Percentiles rank a stretch among this genome's conserved stretches.
Conservation (phyloP, 805 yeast genomes). For the Yarrowia yakushimensis region DNA sequence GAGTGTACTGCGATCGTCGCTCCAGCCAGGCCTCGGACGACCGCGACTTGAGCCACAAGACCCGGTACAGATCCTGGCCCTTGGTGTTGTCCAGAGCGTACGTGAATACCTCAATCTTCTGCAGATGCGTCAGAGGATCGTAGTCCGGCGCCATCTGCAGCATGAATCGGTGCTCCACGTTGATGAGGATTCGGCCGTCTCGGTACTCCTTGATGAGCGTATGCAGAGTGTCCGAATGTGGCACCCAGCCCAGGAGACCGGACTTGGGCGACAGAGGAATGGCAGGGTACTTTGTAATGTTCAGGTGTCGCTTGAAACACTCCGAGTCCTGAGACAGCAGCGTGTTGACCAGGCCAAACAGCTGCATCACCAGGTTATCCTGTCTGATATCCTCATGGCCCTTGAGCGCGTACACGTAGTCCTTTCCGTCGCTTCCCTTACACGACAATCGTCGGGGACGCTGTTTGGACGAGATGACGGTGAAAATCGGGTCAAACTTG, state of each 20-base stretch:
- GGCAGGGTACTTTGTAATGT: conserved; percentile 87
- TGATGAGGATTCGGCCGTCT: conserved; percentile 72
- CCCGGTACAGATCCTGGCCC: conserved; percentile 94
- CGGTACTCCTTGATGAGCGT: conserved; percentile 87
- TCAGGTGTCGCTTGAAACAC: conserved; percentile 92
- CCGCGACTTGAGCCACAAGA: conserved; percentile 91
- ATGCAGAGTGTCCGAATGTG: conserved; percentile 95
- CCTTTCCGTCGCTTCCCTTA: conserved; percentile 87
- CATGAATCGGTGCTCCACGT: conserved; percentile 94
- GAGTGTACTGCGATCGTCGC: conserved; percentile 90
- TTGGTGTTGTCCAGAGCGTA: conserved; percentile 92
- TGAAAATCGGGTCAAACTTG: conserved; percentile 74
- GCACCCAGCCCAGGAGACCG: conserved; percentile 97
- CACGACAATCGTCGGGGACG: conserved; percentile 83
- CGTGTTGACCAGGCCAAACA: conserved; percentile 92
- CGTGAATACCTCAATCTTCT: conserved; percentile 94
- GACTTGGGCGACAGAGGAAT: conserved; percentile 95
- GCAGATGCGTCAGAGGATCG: conserved; percentile 80
- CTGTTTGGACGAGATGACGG: conserved; percentile 91
- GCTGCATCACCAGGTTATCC: conserved; percentile 95
- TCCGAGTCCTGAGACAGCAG: conserved; percentile 85
- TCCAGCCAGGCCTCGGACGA: conserved; percentile 98
- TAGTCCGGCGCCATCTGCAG: conserved; percentile 97
- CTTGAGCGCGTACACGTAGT: conserved; percentile 75
- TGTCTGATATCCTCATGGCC: conserved; percentile 99